Evolutionary conservation across 2,329 filamentous ascomycete species (phyloP).

Genomic region (Beauveria rudraprayagi): DNA sequence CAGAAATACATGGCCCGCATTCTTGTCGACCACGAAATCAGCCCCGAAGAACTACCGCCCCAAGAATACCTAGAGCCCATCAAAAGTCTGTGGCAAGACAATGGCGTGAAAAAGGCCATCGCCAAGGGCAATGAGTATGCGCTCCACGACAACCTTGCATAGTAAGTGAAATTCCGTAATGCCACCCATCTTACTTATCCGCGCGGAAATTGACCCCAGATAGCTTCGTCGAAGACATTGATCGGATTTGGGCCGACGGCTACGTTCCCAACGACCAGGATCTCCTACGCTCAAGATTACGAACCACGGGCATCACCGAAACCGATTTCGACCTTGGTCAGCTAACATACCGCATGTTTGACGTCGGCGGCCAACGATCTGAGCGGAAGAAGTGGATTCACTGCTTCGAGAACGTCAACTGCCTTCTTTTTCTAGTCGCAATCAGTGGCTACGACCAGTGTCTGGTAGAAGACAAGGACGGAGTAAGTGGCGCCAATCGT

Average conservation of each 20-base stretch:
- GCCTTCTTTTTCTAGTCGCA: slow-evolving; percentile 84
- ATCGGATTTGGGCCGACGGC: slow-evolving; percentile 64
- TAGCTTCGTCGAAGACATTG: slow-evolving; percentile 77
- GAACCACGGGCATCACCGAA: slow-evolving; percentile 93
- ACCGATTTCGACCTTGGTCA: slow-evolving; percentile 88
- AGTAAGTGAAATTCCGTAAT: slow-evolving; percentile 50
- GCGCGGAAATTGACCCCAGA: slow-evolving; percentile 3
- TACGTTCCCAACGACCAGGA: slow-evolving; percentile 93
- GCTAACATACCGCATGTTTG: slow-evolving; percentile 94
- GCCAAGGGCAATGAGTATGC: slow-evolving; percentile 93
- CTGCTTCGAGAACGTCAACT: slow-evolving; percentile 90
- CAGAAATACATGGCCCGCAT: slow-evolving; percentile 74
- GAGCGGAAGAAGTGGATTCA: slow-evolving; percentile 98
- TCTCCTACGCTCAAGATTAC: slow-evolving; percentile 78
- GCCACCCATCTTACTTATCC: too few species aligned
- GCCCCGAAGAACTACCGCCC: slow-evolving; percentile 72
- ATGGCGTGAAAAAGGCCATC: slow-evolving; percentile 79
- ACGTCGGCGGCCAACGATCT: slow-evolving; percentile 84
- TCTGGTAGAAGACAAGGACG: slow-evolving; percentile 91
- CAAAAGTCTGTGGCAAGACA: slow-evolving; percentile 75
- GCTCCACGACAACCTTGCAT: slow-evolving; percentile 88
- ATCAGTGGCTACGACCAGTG: slow-evolving; percentile 97
- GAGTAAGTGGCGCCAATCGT: slow-evolving; percentile 50
- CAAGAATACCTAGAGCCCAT: slow-evolving; percentile 71
- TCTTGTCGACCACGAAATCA: slow-evolving; percentile 73